A percentile compares a stretch with the other conserved stretches of the same genome.
Conservation (phyloP, 1,284 basidiomycete genomes). For the Cryptococcus maquisensis region DNA sequence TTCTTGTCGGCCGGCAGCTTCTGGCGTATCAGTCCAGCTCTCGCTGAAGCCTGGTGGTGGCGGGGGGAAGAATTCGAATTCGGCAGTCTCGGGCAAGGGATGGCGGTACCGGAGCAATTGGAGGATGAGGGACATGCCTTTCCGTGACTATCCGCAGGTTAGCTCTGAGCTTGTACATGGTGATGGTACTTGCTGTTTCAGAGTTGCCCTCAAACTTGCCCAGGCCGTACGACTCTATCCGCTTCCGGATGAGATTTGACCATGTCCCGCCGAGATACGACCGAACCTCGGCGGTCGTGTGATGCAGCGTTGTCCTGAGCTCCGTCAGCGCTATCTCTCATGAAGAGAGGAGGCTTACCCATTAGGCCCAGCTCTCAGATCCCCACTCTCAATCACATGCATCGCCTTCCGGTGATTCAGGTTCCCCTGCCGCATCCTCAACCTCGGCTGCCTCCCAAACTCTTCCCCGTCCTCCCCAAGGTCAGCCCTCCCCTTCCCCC, state of each 20-base stretch:
- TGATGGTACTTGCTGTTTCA: conserved; percentile 32
- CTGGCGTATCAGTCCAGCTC: conserved; percentile 19
- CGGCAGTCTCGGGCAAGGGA: conserved; percentile 32
- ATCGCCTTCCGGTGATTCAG: conserved; percentile 48
- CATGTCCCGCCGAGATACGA: conserved; percentile 45
- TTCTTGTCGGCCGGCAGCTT: conserved; percentile 4
- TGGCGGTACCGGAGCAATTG: conserved; percentile 29
- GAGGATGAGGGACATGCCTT: conserved; percentile 49
- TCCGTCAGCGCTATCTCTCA: background rate
- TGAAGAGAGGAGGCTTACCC: conserved; percentile 26
- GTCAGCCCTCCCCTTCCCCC: conserved; percentile 12
- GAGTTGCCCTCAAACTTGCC: conserved; percentile 47
- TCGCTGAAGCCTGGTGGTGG: conserved; percentile 29
- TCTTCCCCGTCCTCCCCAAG: conserved; percentile 4
- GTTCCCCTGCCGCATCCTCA: conserved; percentile 42
- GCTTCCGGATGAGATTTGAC: conserved; percentile 38
- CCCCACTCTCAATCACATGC: conserved; percentile 46
- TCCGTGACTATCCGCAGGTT: conserved; percentile 30
- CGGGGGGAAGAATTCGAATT: conserved; percentile 35
- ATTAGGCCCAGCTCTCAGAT: conserved; percentile 37
- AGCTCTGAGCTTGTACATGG: background rate
- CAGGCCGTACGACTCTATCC: conserved; percentile 46
- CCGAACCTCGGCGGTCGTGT: conserved; percentile 45
- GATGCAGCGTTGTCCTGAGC: conserved; percentile 37
- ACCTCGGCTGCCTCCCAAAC: conserved; percentile 28